Percentiles rank a stretch among this genome's conserved stretches.
phyloP scores from a whole-genome alignment of 1,139 yeast species.

The Pichia sp. region DNA sequence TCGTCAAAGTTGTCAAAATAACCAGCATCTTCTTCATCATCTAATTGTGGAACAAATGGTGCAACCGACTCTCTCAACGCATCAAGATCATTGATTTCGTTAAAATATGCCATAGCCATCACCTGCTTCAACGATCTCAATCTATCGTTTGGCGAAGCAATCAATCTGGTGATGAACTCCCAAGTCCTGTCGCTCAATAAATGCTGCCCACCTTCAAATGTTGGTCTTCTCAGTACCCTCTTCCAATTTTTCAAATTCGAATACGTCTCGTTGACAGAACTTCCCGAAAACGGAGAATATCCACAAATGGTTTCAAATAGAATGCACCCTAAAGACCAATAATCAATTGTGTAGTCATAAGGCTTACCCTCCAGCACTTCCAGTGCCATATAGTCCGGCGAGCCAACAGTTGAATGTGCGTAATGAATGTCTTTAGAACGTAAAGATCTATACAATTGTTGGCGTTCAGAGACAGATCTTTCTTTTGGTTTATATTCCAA shows the following conservation, averaged over 20 bases:
- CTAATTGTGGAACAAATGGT: slow-evolving; percentile 95
- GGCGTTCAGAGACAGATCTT: slow-evolving; percentile 79
- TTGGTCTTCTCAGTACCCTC: slow-evolving; percentile 81
- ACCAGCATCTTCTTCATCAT: slow-evolving; percentile 96
- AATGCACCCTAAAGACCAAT: slow-evolving; percentile 98
- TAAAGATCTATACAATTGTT: slow-evolving; percentile 68
- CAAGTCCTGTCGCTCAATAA: slow-evolving; percentile 97
- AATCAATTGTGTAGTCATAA: slow-evolving; percentile 94
- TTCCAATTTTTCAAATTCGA: slow-evolving; percentile 92
- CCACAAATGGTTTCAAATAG: slow-evolving; percentile 89
- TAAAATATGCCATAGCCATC: slow-evolving; percentile 70
- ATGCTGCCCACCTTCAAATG: slow-evolving; percentile 81
- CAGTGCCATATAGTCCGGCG: slow-evolving; percentile 98
- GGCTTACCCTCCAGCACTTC: slow-evolving; percentile 93
- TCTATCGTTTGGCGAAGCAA: slow-evolving; percentile 73
- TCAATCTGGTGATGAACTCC: slow-evolving; percentile 72
- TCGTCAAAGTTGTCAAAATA: slow-evolving; percentile 96
- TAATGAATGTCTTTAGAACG: slow-evolving; percentile 61
- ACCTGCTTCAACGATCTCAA: slow-evolving; percentile 75
- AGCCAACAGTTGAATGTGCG: slow-evolving; percentile 95
- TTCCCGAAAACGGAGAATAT: slow-evolving; percentile 95
- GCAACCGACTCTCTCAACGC: slow-evolving; percentile 63
- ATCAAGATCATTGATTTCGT: slow-evolving; percentile 68
- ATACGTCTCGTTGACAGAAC: slow-evolving; percentile 90
- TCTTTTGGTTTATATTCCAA: slow-evolving; percentile 66